phyloP scores from a whole-genome alignment of 768 basidiomycete genomes.

The Lactifluus piperatus region DNA sequence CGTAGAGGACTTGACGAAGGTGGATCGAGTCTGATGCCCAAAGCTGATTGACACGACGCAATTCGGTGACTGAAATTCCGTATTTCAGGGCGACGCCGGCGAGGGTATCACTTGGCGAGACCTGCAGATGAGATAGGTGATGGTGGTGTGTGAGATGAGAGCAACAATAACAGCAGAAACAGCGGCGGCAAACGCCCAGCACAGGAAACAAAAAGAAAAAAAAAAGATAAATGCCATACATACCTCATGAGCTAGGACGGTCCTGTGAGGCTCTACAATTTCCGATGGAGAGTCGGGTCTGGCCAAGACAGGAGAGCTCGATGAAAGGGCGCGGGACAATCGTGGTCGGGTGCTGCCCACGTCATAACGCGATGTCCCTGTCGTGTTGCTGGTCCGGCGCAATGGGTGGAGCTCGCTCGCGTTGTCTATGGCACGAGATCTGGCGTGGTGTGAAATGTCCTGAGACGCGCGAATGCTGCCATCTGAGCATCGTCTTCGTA shows the following conservation, averaged over 20 bases:
- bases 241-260: slow-evolving; percentile 56
- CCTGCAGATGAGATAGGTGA: slow-evolving; percentile 30
- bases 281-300: neutral
- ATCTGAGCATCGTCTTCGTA: slow-evolving; percentile 27
- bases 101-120: slow-evolving; percentile 68
- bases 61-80: slow-evolving; percentile 71
- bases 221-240: slow-evolving; percentile 9
- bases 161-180: no score
- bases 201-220: neutral
- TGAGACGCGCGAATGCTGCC: slow-evolving; percentile 17
- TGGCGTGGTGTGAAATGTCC: slow-evolving; percentile 16
- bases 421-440: slow-evolving; percentile 23
- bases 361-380: slow-evolving; percentile 8
- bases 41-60: slow-evolving; percentile 83
- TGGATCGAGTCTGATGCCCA: slow-evolving; percentile 94
- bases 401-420: slow-evolving; percentile 15
- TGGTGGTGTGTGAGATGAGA: no score
- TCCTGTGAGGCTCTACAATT: slow-evolving; percentile 16
- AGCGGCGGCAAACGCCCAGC: no score
- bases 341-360: slow-evolving; percentile 13
- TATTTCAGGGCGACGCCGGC: slow-evolving; percentile 86
- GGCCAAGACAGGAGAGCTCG: neutral
- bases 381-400: slow-evolving; percentile 12
- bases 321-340: slow-evolving; percentile 12
- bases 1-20: slow-evolving; percentile 70